phyloP scores from a whole-genome alignment of 140 eudicot species.

The Flaveria floridana region DNA sequence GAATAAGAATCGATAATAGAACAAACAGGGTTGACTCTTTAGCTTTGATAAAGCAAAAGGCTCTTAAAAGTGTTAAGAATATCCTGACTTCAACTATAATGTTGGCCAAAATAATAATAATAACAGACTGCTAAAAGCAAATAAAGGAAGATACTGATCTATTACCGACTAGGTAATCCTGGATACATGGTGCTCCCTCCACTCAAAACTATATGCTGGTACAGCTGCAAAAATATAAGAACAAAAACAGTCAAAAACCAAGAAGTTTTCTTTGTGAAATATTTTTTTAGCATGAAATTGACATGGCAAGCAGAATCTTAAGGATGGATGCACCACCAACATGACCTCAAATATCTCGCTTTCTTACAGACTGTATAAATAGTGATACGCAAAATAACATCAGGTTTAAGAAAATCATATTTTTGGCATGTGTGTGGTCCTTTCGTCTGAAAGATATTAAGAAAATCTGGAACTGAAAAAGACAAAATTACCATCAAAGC shows the following conservation, averaged over 20 bases:
- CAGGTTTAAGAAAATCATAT: no score
- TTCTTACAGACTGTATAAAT: no score
- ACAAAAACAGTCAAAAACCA: slow-evolving; percentile 4
- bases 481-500: no score
- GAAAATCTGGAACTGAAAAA: no score
- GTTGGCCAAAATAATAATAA: slow-evolving; percentile 5
- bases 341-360: no score
- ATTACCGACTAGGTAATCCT: slow-evolving; percentile 96
- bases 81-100: no score
- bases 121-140: slow-evolving; percentile 12
- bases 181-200: slow-evolving; percentile 99
- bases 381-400: no score
- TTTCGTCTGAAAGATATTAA: no score
- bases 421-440: no score
- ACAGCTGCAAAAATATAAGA: slow-evolving; percentile 59
- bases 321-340: no score
- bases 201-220: slow-evolving; percentile 95
- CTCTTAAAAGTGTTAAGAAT: not conserved
- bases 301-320: slow-evolving; percentile 4
- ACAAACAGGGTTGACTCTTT: not conserved
- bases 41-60: slow-evolving; percentile 15
- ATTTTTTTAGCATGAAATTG: slow-evolving; percentile 7
- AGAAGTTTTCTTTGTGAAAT: not conserved
- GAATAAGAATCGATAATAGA: not conserved
- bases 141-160: slow-evolving; percentile 25